Conservation (phyloP, 2,329 filamentous ascomycete species). For the Metarhizium humberi region DNA sequence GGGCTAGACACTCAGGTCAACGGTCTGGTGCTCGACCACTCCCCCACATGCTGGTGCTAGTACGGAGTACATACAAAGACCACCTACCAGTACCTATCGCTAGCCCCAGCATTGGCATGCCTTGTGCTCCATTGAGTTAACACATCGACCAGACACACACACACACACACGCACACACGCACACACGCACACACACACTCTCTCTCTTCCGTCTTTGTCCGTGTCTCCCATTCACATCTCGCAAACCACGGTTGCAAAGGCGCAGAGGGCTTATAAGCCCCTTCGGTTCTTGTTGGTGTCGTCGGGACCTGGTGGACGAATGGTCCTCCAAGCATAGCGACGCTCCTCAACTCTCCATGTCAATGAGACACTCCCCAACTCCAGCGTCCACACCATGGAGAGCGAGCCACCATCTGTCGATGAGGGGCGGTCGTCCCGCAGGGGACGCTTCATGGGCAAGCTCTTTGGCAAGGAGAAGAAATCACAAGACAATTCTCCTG, state of each 20-base stretch:
- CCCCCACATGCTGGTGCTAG: neutral
- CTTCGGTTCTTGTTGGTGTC: neutral
- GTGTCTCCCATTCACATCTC: neutral
- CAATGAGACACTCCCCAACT: slow-evolving; percentile 19
- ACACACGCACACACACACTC: neutral
- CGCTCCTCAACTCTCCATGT: slow-evolving; percentile 7
- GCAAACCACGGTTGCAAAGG: neutral
- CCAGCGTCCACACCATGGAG: slow-evolving; percentile 28
- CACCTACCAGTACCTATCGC: neutral
- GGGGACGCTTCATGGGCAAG: slow-evolving; percentile 54
- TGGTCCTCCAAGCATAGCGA: neutral
- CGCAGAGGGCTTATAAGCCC: neutral
- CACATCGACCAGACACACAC: neutral
- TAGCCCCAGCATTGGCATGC: neutral
- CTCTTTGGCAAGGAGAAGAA: slow-evolving; percentile 41
- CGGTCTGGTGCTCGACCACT: neutral
- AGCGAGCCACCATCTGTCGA: slow-evolving; percentile 31
- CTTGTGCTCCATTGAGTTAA: neutral
- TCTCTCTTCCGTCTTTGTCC: neutral
- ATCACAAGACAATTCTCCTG: slow-evolving; percentile 23
- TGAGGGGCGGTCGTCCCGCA: slow-evolving; percentile 33
- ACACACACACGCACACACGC: neutral
- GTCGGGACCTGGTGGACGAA: slow-evolving; percentile 1
- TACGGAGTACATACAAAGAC: neutral
- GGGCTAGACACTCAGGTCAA: too few species aligned